Evolutionary conservation across 2,329 filamentous ascomycete species (phyloP), one percentile per base, ranked within the genome.

Genomic region (Aspergillus brasiliensis): DNA sequence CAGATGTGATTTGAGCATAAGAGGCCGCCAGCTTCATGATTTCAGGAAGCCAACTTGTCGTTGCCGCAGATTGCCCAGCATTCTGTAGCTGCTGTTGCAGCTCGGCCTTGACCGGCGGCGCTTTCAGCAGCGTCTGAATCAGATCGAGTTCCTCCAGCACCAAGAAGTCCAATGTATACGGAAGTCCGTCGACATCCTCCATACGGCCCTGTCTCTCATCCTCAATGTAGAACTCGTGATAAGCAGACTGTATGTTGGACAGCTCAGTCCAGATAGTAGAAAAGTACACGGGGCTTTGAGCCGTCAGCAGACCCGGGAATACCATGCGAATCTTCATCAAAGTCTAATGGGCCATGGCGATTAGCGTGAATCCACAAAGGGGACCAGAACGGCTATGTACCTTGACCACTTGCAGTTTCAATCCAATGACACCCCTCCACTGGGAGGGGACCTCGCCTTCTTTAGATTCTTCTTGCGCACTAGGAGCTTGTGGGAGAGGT

Each of bases 81-180:
- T 84, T 75, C 59, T 84, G 81, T 42, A 97, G 81, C 77, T 96
- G 90, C 49, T 87, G 84, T 66, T 94, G 89, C n/a, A 99, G 86
- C 75, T 97, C 91, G 63, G 91, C 88, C 67, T 92, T 91, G 2
- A 99, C 93, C 0, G 92, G 91, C 3, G 91, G 88, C 6, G 94
- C 94, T 64, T 91, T 88, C 64, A 99, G 84, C 74, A 93, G 93
- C 59, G 92, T 89, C 77, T 97, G 95, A 73, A 99, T 86, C 71
- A 98, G 93, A 76, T 99, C 95, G 23, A 99, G 83, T 75, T 98
- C 93, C 75, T 99, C 95, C 7, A 98, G 81, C 3, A 98, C 88
- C 54, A 99, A 84, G 71, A 96, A 95, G 76, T 99, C 95, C 23
- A 99, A 82, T 1, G 93, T 97, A 76, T 96, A 97, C 0, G 94